Evolutionary conservation across 73 alveolate genomes (phyloP).

Genomic region (Paramecium tetraurelia): DNA sequence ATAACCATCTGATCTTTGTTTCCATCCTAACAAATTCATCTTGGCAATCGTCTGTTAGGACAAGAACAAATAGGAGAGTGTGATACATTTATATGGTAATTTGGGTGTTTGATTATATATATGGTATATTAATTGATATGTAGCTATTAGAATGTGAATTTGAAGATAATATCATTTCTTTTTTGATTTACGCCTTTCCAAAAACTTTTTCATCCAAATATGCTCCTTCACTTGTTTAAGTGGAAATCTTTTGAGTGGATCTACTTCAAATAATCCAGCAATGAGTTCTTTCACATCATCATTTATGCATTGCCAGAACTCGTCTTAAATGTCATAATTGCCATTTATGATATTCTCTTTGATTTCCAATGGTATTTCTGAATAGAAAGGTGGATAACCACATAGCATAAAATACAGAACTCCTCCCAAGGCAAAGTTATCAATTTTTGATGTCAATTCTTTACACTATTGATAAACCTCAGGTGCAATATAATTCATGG

Average conservation of each 20-base stretch:
- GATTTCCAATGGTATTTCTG: neutral
- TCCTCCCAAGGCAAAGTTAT: conserved; percentile 37
- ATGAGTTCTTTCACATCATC: conserved; percentile 44
- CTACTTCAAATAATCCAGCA: neutral
- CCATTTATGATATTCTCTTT: neutral
- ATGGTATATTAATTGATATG: neutral
- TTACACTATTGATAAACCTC: neutral
- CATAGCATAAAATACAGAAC: conserved; percentile 6
- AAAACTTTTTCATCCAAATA: neutral
- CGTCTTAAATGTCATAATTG: conserved; percentile 13
- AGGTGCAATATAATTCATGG: conserved; percentile 65
- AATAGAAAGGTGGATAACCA: conserved; percentile 31
- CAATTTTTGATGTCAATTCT: neutral
- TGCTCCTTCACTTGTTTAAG: neutral
- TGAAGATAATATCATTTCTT: neutral
- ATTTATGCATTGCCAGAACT: conserved; percentile 36
- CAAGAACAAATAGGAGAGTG: conserved; percentile 43
- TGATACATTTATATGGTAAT: conserved; percentile 42
- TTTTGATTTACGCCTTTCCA: neutral
- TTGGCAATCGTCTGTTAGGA: conserved; percentile 10
- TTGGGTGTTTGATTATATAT: conserved; percentile 28
- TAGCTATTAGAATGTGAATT: neutral
- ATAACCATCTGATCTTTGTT: neutral
- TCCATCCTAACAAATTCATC: conserved; percentile 1
- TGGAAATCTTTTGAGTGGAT: neutral